Conservation (phyloP, 2,329 filamentous ascomycete species). For the Fusarium palustre region DNA sequence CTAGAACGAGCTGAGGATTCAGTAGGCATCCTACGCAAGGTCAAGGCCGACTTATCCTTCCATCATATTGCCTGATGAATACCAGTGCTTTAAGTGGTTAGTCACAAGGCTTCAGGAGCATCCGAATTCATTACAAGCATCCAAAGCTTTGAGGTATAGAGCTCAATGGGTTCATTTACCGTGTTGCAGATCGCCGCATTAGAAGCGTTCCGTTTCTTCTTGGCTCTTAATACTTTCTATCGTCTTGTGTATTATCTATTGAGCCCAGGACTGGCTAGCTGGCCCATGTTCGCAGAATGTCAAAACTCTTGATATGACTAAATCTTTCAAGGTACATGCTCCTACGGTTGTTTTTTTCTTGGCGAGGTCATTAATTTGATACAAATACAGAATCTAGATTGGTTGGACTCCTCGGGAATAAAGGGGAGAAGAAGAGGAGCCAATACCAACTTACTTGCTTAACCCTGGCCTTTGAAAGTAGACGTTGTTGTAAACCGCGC, state of each 20-base stretch:
- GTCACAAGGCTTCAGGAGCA: constrained; percentile 25
- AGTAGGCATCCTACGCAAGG: background rate
- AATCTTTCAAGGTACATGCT: background rate
- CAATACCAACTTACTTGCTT: background rate
- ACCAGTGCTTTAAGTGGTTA: background rate
- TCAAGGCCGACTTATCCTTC: background rate
- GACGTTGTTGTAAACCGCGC: background rate
- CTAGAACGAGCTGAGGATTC: constrained; percentile 31
- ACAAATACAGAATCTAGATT: background rate
- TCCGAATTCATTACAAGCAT: constrained; percentile 12
- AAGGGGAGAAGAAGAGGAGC: too few relatives aligned
- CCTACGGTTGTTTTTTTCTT: background rate
- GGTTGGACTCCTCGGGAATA: constrained; percentile 3
- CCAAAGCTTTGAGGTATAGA: background rate
- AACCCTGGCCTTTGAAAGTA: background rate
- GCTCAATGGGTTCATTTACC: background rate
- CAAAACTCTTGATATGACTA: background rate
- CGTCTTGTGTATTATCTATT: background rate
- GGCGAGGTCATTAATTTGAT: background rate
- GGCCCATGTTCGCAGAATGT: background rate
- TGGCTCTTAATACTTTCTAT: background rate
- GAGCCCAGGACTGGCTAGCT: background rate
- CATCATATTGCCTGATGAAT: background rate
- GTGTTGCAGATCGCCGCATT: constrained; percentile 2
- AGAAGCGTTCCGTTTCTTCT: constrained; percentile 4